Percentiles rank a stretch among this genome's conserved stretches.
Evolutionary conservation across 768 basidiomycete genomes (phyloP).

Genomic region (Asterophora parasitica): DNA sequence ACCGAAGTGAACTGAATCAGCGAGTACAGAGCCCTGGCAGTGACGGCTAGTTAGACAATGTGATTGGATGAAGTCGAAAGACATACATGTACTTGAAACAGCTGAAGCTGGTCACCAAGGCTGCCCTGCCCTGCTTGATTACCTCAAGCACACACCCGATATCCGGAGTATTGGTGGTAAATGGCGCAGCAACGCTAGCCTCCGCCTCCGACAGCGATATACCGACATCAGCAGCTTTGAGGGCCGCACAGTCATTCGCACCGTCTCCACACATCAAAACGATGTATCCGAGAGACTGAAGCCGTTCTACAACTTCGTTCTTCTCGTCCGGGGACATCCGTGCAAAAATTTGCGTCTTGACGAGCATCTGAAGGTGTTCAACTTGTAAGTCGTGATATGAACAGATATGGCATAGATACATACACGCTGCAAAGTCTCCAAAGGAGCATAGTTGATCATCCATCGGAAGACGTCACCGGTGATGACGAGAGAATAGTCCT

Average conservation of each 20-base stretch:
- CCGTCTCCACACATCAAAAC: conserved; percentile 99
- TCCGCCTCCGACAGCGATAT: conserved; percentile 96
- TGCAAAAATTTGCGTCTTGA: conserved; percentile 94
- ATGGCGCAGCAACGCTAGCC: conserved; percentile 96
- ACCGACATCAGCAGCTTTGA: conserved; percentile 98
- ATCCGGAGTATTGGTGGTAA: conserved; percentile 90
- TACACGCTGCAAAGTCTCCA: conserved; percentile 92
- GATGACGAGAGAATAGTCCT: conserved; percentile 87
- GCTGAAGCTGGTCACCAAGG: conserved; percentile 95
- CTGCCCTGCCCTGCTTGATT: conserved; percentile 93
- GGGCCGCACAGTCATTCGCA: conserved; percentile 96
- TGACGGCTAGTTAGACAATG: conserved; percentile 9
- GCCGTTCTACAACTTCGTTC: conserved; percentile 93
- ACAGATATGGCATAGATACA: conserved; percentile 20
- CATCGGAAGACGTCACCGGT: conserved; percentile 97
- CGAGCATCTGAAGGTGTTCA: conserved; percentile 71
- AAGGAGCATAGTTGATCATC: conserved; percentile 93
- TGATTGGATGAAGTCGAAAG: neutral
- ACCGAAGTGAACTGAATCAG: conserved; percentile 99
- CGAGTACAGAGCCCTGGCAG: conserved; percentile 91
- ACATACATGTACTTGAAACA: conserved; percentile 99
- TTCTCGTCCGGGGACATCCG: conserved; percentile 99
- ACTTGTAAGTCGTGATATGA: neutral
- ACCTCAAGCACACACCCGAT: conserved; percentile 95
- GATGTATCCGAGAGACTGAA: conserved; percentile 91